These are phyloP conservation scores for Cunninghamia lanceolata DNA, from an alignment of 75 land plant species.

Conservation along the genomic window DNA sequence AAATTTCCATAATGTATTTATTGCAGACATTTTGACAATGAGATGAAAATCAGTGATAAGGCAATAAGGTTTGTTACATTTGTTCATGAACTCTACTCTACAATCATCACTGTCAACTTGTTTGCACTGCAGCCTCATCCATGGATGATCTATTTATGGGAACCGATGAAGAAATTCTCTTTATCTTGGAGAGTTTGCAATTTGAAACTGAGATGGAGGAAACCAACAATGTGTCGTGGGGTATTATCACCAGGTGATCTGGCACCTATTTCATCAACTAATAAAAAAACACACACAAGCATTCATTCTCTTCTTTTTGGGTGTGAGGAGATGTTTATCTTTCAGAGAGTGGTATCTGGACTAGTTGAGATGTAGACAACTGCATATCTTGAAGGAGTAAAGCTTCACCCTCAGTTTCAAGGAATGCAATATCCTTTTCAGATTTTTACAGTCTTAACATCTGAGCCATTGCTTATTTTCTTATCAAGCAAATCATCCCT, in stretches of 20 bases:
- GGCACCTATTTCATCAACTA: slow-evolving; percentile 37
- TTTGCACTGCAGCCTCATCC: no score
- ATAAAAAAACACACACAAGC: slow-evolving; percentile 30
- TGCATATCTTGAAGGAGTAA: slow-evolving; percentile 61
- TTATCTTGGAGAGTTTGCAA: no score
- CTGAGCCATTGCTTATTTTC: neutral
- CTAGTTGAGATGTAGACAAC: slow-evolving; percentile 90
- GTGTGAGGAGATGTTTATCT: slow-evolving; percentile 91
- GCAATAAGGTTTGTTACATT: no score
- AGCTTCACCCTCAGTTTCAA: slow-evolving; percentile 59
- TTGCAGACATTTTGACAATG: no score
- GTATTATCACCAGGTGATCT: slow-evolving; percentile 67
- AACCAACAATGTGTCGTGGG: slow-evolving; percentile 62
- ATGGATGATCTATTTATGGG: no score
- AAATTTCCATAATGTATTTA: no score
- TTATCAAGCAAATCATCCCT: neutral
- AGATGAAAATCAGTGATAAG: no score
- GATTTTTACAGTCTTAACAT: neutral
- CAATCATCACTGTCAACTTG: no score
- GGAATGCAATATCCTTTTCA: neutral
- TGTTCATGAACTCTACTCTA: no score
- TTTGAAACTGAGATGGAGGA: slow-evolving; percentile 94
- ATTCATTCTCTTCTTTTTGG: slow-evolving; percentile 77
- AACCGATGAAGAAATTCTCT: no score
- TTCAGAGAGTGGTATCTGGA: slow-evolving; percentile 92